A percentile compares a stretch with the other conserved stretches of the same genome.
These are phyloP conservation scores for Diaporthe velutina DNA, from an alignment of 2,329 filamentous ascomycete species.

Conservation along the genomic window DNA sequence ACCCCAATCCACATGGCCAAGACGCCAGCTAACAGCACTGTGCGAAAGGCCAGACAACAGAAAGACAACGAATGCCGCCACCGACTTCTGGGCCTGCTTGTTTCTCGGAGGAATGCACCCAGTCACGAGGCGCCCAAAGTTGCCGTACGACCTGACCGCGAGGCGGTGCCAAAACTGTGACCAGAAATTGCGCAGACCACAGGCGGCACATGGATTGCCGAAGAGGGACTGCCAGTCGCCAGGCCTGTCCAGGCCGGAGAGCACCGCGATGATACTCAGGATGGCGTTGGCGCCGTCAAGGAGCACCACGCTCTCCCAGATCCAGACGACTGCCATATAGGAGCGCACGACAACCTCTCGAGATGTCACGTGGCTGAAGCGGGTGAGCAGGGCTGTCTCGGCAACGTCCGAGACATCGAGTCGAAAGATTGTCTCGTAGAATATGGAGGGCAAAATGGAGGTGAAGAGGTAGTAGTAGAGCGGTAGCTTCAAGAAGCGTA, in stretches of 20 bases:
- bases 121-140: background rate
- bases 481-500: background rate
- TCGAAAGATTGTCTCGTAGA: background rate
- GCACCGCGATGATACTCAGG: constrained; percentile 22
- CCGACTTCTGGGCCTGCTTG: background rate
- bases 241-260: constrained; percentile 29
- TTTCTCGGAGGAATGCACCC: background rate
- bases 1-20: constrained; percentile 29
- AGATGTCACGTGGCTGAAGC: background rate
- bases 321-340: background rate
- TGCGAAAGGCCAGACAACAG: constrained; percentile 38
- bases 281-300: constrained; percentile 36
- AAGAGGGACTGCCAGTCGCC: constrained; percentile 38
- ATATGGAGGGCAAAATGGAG: background rate
- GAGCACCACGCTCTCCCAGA: constrained; percentile 29
- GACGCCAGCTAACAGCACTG: constrained; percentile 33
- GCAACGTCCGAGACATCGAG: background rate
- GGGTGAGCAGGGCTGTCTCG: background rate
- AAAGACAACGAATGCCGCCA: constrained; percentile 36
- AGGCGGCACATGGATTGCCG: background rate
- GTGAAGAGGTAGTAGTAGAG: constrained; percentile 5
- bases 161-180: constrained; percentile 19
- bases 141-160: background rate
- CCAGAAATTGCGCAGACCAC: constrained; percentile 38
- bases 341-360: background rate